Percentiles rank a stretch among this genome's conserved stretches.
phyloP scores from a whole-genome alignment of 2,329 filamentous ascomycete genomes.

The Aspergillus sp. region DNA sequence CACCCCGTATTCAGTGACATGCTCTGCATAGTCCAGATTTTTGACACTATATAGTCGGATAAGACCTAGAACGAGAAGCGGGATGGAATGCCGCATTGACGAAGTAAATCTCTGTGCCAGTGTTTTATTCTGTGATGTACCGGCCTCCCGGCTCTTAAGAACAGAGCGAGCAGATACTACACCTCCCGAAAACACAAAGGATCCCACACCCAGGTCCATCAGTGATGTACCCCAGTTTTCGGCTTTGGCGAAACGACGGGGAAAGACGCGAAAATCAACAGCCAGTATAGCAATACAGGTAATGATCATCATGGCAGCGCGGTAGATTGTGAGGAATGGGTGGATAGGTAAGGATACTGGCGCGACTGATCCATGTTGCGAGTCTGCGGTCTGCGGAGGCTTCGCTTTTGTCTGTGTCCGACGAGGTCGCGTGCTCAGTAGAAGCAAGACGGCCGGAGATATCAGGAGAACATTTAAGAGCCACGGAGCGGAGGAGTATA shows the following conservation, averaged over 20 bases:
- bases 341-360: conserved; percentile 70
- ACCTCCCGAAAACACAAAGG: conserved; percentile 93
- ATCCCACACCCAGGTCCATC: conserved; percentile 97
- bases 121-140: conserved; percentile 41
- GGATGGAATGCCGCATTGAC: conserved; percentile 77
- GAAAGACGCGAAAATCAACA: conserved; percentile 92
- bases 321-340: conserved; percentile 89
- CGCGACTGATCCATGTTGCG: conserved; percentile 21
- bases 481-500: conserved; percentile 74
- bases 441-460: conserved; percentile 66
- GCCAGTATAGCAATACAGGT: conserved; percentile 93
- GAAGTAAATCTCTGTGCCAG: conserved; percentile 59
- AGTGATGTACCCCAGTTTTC: conserved; percentile 99
- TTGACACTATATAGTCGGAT: conserved; percentile 87
- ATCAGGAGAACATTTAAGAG: conserved; percentile 74
- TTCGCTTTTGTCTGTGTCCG: conserved; percentile 35
- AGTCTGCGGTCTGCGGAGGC: conserved; percentile 26
- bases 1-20: conserved; percentile 95
- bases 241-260: conserved; percentile 92
- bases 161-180: conserved; percentile 83
- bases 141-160: conserved; percentile 64
- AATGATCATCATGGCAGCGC: conserved; percentile 84
- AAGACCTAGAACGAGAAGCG: conserved; percentile 75
- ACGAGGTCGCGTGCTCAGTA: conserved; percentile 40
- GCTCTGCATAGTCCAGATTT: conserved; percentile 91